Evolutionary conservation across 345 rosid genomes (phyloP).

Genomic region (Moricandia arvensis): DNA sequence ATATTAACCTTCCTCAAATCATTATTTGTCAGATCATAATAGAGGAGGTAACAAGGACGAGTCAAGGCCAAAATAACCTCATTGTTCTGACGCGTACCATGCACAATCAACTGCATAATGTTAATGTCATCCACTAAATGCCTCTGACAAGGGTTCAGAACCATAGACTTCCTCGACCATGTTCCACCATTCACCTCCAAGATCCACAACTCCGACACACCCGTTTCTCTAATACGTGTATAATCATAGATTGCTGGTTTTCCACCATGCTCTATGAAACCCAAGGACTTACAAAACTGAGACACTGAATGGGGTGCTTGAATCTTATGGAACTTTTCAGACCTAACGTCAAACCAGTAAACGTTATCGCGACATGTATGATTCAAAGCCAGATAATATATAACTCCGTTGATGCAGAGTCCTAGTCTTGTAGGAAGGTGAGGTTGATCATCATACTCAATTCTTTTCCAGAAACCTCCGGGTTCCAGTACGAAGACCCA

Average conservation of each 20-base stretch:
- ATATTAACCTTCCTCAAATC: not conserved
- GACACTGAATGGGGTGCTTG: not conserved
- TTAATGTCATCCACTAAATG: not conserved
- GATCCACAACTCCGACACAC: not conserved
- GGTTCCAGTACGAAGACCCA: constrained; percentile 12
- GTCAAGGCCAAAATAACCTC: not conserved
- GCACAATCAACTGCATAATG: not conserved
- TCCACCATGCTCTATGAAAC: not conserved
- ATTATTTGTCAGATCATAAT: not conserved
- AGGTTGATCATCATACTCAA: not conserved
- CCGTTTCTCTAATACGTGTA: not conserved
- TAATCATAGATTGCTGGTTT: not conserved
- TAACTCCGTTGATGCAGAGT: constrained; percentile 4
- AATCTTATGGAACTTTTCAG: not conserved
- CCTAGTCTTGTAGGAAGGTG: not conserved
- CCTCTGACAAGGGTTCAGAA: not conserved
- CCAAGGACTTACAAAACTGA: not conserved
- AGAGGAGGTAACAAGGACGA: not conserved
- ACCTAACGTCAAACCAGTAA: constrained; percentile 5
- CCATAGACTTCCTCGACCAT: not conserved
- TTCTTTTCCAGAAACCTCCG: constrained; percentile 4
- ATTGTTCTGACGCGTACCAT: not conserved
- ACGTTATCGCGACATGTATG: not conserved
- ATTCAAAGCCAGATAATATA: not conserved
- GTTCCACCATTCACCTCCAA: not conserved